phyloP scores from a whole-genome alignment of 2,329 filamentous ascomycete genomes.

The Xylaria sp. region DNA sequence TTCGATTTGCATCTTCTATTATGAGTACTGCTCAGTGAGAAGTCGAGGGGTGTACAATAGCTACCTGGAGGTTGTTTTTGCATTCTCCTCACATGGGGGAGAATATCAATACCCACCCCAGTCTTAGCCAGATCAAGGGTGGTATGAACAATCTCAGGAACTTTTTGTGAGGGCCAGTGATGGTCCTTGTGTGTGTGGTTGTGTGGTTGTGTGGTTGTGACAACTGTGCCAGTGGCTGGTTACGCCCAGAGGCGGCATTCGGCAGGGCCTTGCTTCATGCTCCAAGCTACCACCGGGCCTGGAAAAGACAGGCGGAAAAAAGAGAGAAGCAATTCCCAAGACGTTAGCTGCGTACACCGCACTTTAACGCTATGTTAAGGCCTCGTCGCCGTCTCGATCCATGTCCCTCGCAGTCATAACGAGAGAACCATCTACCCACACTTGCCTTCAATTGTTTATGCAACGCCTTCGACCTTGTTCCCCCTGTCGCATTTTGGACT shows the following conservation, averaged over 20 bases:
- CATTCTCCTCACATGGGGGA: neutral
- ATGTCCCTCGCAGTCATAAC: neutral
- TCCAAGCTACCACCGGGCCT: neutral
- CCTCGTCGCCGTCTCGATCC: neutral
- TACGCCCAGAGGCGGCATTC: neutral
- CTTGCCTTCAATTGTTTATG: too few relatives aligned
- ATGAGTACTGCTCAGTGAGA: neutral
- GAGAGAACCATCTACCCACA: too few relatives aligned
- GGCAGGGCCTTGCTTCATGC: neutral
- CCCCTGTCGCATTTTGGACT: too few relatives aligned
- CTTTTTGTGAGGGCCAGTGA: neutral
- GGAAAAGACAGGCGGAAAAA: neutral
- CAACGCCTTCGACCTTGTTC: too few relatives aligned
- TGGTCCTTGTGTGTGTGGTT: neutral
- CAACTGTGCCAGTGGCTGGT: too few relatives aligned
- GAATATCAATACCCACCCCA: neutral
- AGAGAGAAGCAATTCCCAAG: neutral
- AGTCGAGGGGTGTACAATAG: neutral
- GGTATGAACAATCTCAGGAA: neutral
- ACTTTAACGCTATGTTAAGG: neutral
- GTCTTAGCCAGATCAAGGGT: neutral
- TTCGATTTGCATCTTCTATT: neutral
- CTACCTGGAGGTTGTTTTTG: neutral
- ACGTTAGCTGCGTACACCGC: neutral
- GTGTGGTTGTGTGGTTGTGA: too few relatives aligned